Conservation (phyloP, 148 eudicot species). For the Amaranthus cruentus region DNA sequence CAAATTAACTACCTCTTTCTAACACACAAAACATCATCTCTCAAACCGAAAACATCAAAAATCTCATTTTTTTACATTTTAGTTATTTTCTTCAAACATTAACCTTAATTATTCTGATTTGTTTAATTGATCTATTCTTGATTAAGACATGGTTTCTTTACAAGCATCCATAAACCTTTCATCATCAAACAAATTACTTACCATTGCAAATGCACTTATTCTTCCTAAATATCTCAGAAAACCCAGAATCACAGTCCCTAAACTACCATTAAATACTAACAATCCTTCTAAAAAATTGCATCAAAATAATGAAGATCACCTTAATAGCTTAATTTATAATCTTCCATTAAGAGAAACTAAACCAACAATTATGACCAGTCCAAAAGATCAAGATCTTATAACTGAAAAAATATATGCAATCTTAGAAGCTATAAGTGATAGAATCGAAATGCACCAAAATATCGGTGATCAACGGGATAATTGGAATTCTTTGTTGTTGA, state of each 20-base stretch:
- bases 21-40: no score
- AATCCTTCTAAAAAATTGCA: conserved; percentile 3
- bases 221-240: conserved; percentile 14
- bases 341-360: neutral
- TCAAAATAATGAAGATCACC: neutral
- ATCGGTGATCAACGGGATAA: conserved; percentile 48
- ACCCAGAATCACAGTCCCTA: conserved; percentile 14
- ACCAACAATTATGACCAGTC: neutral
- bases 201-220: neutral
- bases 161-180: neutral
- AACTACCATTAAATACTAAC: neutral
- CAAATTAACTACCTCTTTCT: neutral
- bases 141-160: conserved; percentile 15
- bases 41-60: neutral
- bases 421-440: conserved; percentile 45
- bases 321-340: neutral
- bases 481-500: conserved; percentile 58
- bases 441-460: conserved; percentile 68
- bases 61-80: no score
- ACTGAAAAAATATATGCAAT: conserved; percentile 38
- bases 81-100: no score
- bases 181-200: neutral
- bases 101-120: neutral
- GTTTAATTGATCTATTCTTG: neutral
- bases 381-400: neutral